phyloP scores from a whole-genome alignment of 2,329 filamentous ascomycete species.

The Fusarium albosuccineum region DNA sequence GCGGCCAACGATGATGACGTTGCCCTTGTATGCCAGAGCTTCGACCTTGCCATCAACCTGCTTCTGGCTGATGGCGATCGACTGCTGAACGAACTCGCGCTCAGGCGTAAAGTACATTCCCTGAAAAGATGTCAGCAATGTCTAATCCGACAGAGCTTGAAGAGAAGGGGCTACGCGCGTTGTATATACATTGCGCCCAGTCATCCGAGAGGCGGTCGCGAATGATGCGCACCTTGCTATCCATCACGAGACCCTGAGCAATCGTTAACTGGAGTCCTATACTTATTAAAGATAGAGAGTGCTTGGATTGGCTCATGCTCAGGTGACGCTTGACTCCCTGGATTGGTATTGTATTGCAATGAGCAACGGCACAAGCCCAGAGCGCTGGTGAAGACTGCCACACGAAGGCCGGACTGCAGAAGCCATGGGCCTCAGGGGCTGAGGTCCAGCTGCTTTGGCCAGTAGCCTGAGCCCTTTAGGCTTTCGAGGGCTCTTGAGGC shows the following conservation, averaged over 20 bases:
- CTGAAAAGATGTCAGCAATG: conserved; percentile 12
- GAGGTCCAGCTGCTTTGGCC: no score
- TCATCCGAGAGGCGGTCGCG: conserved; percentile 10
- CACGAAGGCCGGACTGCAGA: no score
- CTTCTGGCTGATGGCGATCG: conserved; percentile 11
- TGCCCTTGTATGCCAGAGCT: conserved; percentile 14
- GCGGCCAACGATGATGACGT: conserved; percentile 12
- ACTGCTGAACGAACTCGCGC: conserved; percentile 12
- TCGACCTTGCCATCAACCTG: conserved; percentile 16
- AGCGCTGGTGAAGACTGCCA: no score
- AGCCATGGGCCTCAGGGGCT: no score
- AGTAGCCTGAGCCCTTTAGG: no score
- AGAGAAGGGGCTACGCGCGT: conserved; percentile 6
- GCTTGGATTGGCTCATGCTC: conserved; percentile 9
- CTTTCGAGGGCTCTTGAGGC: not conserved
- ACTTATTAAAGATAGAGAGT: conserved; percentile 12
- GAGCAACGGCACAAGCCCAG: not conserved
- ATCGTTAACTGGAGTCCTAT: conserved; percentile 14
- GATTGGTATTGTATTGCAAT: conserved; percentile 5
- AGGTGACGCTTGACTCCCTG: conserved; percentile 5
- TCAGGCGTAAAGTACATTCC: conserved; percentile 15
- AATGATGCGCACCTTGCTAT: conserved; percentile 15
- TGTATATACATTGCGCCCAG: conserved; percentile 11
- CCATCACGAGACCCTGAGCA: conserved; percentile 13
- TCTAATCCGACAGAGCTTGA: conserved; percentile 8